A percentile compares a stretch with the other conserved stretches of the same genome.
These are phyloP conservation scores for Raphanus raphanistrum DNA, from an alignment of 345 rosid species.

Conservation along the genomic window DNA sequence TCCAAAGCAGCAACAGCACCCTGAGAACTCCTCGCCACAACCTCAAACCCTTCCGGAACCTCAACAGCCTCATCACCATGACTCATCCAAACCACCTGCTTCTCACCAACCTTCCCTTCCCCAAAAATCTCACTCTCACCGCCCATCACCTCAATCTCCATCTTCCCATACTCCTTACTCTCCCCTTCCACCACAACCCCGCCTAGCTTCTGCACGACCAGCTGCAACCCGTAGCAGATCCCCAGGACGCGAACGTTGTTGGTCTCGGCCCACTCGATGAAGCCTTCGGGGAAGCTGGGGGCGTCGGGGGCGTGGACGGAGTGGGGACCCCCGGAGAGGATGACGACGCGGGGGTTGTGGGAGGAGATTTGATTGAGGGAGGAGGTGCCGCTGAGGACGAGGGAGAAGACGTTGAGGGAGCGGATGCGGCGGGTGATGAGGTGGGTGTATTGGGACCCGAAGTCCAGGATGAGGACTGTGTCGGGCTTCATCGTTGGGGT, in stretches of 20 bases:
- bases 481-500: conserved; percentile 58
- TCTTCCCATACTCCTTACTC: conserved; percentile 90
- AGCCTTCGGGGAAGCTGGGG: conserved; percentile 76
- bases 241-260: conserved; percentile 69
- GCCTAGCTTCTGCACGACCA: conserved; percentile 82
- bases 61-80: conserved; percentile 85
- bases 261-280: conserved; percentile 67
- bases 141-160: conserved; percentile 75
- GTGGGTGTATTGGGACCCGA: conserved; percentile 91
- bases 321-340: conserved; percentile 97
- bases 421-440: conserved; percentile 92
- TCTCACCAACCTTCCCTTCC: conserved; percentile 58
- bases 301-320: conserved; percentile 72
- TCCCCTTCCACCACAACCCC: conserved; percentile 76
- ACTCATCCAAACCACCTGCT: conserved; percentile 95
- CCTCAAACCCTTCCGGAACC: conserved; percentile 75
- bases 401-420: conserved; percentile 79
- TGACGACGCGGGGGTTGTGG: conserved; percentile 65
- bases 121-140: conserved; percentile 58
- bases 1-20: conserved; percentile 84
- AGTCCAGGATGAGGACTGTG: conserved; percentile 84
- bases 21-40: conserved; percentile 73
- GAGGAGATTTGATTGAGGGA: conserved; percentile 52
- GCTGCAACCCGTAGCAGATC: conserved; percentile 82
- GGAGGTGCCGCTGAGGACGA: conserved; percentile 84